Evolutionary conservation across 179 eudicot species (phyloP), one percentile per base, ranked within the genome.

Genomic region (Sideroxylon spinosum): DNA sequence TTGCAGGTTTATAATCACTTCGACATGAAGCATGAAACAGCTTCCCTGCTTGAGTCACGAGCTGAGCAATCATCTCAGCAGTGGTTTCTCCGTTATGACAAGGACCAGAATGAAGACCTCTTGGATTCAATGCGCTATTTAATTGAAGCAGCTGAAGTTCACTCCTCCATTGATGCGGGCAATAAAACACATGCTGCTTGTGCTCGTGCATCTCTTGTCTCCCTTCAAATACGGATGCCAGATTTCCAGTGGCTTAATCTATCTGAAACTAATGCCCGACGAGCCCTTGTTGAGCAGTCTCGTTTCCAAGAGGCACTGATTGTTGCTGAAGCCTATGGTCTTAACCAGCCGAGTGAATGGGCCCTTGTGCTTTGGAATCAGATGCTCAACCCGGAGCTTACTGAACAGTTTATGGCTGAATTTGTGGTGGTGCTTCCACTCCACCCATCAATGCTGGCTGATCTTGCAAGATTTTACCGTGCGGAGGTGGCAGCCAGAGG

Each of bases 331-430:
- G 98, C 99, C 60, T 96, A 96, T 82, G 86, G 86, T 71, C 92
- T 96, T 56, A 96, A 96, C 87, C 98, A 94, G 77, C 96, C 99
- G 9, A 88, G 97, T 78, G 99, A 96, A 79, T 96, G 99, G 99
- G 96, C 98, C 61, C 88, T 90, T 10, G 99, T 94, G 28, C 88
- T 96, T 63, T 96, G 99, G 99, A 90, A 91, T 74, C 98, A 90
- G 83, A 96, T 96, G 98, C 90, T 91, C 48, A 94, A 92, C 48
- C 99, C 99, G 6, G 98, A 93, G 78, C 86, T 96, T 17, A 88
- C 89, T 23, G 98, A 96, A 73, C 91, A 88, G 78, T 94, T 94
- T 77, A 91, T 94, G 70, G 94, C 96, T 0, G 98, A 96, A 76
- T 96, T 96, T 78, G 99, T 96, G 78, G 91, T 96, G 6, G 99